Percentiles rank a stretch among this genome's conserved stretches.
Evolutionary conservation across 192 early-diverging fungal genomes (phyloP).

Genomic region (Diversispora eburnea): DNA sequence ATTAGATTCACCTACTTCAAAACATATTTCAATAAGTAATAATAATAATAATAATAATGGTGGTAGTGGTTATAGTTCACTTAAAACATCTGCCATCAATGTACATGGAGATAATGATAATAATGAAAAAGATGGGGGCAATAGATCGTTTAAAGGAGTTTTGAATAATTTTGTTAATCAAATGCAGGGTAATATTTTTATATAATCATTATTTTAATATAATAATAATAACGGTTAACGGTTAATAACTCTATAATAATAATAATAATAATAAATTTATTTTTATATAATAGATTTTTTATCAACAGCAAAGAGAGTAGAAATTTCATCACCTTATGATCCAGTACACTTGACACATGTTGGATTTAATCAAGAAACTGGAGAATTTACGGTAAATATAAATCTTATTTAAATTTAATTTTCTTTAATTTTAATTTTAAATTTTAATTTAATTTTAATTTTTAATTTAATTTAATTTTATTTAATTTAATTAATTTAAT

Average conservation of each 20-base stretch:
- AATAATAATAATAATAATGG: no score
- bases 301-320: constrained; percentile 69
- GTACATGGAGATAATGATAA: constrained; percentile 30
- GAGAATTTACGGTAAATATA: constrained; percentile 82
- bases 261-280: background rate
- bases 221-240: background rate
- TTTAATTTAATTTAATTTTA: background rate
- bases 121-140: constrained; percentile 26
- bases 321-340: constrained; percentile 94
- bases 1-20: constrained; percentile 31
- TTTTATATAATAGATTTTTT: constrained; percentile 41
- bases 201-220: constrained; percentile 1
- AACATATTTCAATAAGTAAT: constrained; percentile 14
- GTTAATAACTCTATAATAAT: background rate
- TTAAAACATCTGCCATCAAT: constrained; percentile 33
- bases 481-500: no score
- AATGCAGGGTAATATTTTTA: constrained; percentile 40
- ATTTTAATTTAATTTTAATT: background rate
- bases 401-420: background rate
- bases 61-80: constrained; percentile 32
- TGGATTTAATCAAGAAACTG: constrained; percentile 94
- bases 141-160: constrained; percentile 52
- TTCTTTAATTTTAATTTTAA: background rate
- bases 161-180: constrained; percentile 52
- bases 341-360: constrained; percentile 97